A percentile compares a stretch with the other conserved stretches of the same genome.
These are phyloP conservation scores for Cutaneotrichosporon arboriforme DNA, from an alignment of 1,284 basidiomycete genomes.

Conservation along the genomic window DNA sequence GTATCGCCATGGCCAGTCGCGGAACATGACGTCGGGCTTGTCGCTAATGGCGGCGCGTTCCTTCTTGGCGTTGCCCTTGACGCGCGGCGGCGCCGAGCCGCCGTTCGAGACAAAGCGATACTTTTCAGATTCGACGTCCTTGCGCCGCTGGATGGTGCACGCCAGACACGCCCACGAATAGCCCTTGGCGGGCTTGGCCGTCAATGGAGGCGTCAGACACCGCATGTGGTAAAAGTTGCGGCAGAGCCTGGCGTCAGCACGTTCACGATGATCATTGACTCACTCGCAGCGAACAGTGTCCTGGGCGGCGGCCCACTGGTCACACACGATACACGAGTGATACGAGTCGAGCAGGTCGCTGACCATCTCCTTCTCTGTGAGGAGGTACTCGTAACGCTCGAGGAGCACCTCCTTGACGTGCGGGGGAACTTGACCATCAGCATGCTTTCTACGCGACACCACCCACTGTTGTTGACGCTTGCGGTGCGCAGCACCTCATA, in stretches of 20 bases:
- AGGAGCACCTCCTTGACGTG: conserved; percentile 69
- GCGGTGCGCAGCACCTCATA: conserved; percentile 89
- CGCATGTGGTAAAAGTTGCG: conserved; percentile 92
- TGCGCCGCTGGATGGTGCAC: conserved; percentile 80
- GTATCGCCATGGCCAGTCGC: conserved; percentile 87
- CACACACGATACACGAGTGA: conserved; percentile 78
- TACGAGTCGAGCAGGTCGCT: conserved; percentile 82
- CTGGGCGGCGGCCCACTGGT: conserved; percentile 67
- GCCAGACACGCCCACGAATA: conserved; percentile 97
- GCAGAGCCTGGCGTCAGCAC: conserved; percentile 55
- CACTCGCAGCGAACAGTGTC: conserved; percentile 87
- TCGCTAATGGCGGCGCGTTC: conserved; percentile 54
- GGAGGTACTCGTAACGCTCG: conserved; percentile 86
- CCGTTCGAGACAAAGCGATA: conserved; percentile 57
- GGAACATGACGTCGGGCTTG: conserved; percentile 66
- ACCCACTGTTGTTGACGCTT: conserved; percentile 82
- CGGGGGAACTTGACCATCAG: conserved; percentile 60
- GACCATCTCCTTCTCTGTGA: conserved; percentile 87
- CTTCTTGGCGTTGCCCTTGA: conserved; percentile 60
- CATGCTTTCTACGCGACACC: conserved; percentile 5
- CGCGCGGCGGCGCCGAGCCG: conserved; percentile 44
- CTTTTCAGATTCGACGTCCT: conserved; percentile 69
- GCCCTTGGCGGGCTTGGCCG: conserved; percentile 90
- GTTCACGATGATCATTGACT: conserved; percentile 17
- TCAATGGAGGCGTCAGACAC: conserved; percentile 87